Evolutionary conservation across 495 filamentous ascomycete genomes (phyloP).

Genomic region (Penicillium ochrochloron): DNA sequence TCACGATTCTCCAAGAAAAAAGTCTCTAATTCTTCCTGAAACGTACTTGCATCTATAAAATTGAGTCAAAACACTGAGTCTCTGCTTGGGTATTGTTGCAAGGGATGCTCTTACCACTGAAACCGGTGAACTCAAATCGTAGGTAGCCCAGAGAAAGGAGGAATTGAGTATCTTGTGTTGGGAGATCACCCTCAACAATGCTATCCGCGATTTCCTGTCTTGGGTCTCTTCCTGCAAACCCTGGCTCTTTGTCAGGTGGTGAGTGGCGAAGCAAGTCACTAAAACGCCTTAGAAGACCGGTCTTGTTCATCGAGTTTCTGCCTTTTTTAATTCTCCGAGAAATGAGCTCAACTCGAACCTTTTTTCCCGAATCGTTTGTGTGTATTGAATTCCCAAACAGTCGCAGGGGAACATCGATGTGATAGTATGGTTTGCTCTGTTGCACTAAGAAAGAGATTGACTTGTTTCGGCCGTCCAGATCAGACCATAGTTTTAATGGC

Average conservation of each 20-base stretch:
- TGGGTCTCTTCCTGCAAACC: not conserved
- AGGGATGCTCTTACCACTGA: not conserved
- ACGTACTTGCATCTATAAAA: not conserved
- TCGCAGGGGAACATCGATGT: conserved; percentile 3
- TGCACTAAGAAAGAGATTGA: conserved; percentile 10
- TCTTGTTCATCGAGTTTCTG: not conserved
- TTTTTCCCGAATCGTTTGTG: not conserved
- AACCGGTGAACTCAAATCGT: conserved; percentile 2
- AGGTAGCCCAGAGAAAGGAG: not conserved
- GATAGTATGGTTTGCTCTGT: conserved; percentile 7
- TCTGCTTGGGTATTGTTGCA: not conserved
- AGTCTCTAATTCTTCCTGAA: not conserved
- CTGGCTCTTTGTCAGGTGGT: not conserved
- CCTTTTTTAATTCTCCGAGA: conserved; percentile 2
- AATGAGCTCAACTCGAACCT: not conserved
- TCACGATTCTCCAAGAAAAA: conserved; percentile 1
- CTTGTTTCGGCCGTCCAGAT: conserved; percentile 11
- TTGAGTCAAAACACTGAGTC: not conserved
- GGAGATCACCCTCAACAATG: not conserved
- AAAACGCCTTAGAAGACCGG: conserved; percentile 3
- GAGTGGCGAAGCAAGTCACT: conserved; percentile 5
- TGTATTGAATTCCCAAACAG: conserved; percentile 1
- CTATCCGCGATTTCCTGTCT: not conserved
- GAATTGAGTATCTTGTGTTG: not conserved
- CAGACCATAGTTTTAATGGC: conserved; percentile 15